phyloP scores from a whole-genome alignment of 169 alveolate species.

The Plasmodium cynomolgi region DNA sequence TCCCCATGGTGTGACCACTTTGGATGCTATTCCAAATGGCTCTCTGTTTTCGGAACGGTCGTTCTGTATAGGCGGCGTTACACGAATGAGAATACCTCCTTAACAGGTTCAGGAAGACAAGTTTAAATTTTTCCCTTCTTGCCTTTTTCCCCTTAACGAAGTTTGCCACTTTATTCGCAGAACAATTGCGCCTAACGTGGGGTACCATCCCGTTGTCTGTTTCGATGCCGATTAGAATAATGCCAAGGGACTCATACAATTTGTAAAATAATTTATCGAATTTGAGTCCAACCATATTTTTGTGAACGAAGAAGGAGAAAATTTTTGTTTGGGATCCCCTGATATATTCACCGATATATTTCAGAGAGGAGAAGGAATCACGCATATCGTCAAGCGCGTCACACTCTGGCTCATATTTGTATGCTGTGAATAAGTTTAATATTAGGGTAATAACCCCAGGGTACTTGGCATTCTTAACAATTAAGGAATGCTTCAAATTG shows the following conservation, averaged over 20 bases:
- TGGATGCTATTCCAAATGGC: neutral
- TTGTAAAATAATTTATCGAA: slow-evolving; percentile 61
- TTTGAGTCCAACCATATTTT: slow-evolving; percentile 68
- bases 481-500: slow-evolving; percentile 64
- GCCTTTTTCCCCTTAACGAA: slow-evolving; percentile 7
- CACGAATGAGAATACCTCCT: slow-evolving; percentile 22
- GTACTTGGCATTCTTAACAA: slow-evolving; percentile 38
- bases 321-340: slow-evolving; percentile 61
- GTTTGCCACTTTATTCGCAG: neutral
- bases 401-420: slow-evolving; percentile 21
- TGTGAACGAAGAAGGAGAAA: slow-evolving; percentile 55
- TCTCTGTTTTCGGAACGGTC: neutral
- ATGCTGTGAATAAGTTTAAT: slow-evolving; percentile 62
- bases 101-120: slow-evolving; percentile 22
- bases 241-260: slow-evolving; percentile 63
- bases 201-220: neutral
- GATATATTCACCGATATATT: slow-evolving; percentile 35
- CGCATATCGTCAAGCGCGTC: neutral
- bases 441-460: slow-evolving; percentile 65
- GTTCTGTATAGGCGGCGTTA: neutral
- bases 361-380: slow-evolving; percentile 1
- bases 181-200: neutral
- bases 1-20: neutral
- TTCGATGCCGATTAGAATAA: slow-evolving; percentile 69
- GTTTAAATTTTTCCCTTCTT: slow-evolving; percentile 13